Conservation (phyloP, 2,329 filamentous ascomycete genomes). For the Cordyceps fumosorosea region DNA sequence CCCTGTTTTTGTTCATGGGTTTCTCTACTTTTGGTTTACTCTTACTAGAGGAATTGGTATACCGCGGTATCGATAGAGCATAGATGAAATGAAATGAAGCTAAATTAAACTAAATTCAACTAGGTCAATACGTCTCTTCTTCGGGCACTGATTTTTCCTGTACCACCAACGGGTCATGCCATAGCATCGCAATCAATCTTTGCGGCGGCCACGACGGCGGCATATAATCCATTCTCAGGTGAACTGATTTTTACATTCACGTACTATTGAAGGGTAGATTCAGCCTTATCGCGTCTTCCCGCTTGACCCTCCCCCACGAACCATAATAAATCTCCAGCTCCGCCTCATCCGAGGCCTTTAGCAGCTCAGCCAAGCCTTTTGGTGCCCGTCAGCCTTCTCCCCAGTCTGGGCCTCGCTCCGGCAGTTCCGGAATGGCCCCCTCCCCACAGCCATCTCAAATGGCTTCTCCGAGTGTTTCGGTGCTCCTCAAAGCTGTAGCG, state of each 20-base stretch:
- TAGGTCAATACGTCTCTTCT: too few species aligned
- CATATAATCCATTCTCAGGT: neutral
- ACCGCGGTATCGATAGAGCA: neutral
- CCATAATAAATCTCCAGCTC: neutral
- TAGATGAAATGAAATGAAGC: neutral
- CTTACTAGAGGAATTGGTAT: neutral
- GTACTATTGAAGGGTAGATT: neutral
- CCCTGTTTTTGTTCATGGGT: neutral
- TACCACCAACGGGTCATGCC: neutral
- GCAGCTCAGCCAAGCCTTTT: neutral
- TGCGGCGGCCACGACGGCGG: neutral
- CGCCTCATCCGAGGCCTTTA: neutral
- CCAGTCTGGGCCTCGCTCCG: neutral
- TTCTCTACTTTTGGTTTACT: neutral
- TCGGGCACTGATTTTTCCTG: too few species aligned
- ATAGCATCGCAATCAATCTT: too few species aligned
- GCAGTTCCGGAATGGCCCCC: neutral
- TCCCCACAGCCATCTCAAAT: neutral
- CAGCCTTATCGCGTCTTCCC: neutral
- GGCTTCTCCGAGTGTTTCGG: neutral
- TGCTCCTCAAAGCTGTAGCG: constrained; percentile 11
- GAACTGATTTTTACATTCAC: neutral
- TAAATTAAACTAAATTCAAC: neutral
- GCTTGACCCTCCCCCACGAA: neutral
- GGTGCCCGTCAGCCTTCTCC: too few species aligned